Conservation (phyloP, 23 red algal species). For the Gracilaria vermiculophylla region DNA sequence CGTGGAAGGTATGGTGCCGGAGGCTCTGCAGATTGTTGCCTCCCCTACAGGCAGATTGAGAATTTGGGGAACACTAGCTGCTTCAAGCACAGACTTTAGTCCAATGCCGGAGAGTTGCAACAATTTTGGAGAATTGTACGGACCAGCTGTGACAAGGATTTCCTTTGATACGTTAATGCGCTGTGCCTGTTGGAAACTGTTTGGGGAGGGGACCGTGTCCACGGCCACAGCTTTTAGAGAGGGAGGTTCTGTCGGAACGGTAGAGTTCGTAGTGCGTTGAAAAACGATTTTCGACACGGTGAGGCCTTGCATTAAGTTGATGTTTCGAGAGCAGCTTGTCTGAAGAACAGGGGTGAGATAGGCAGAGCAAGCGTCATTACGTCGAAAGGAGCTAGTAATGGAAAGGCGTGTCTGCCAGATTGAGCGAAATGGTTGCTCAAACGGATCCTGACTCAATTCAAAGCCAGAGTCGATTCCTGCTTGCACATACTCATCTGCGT, state of each 20-base stretch:
- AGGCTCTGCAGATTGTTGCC: constrained; percentile 10
- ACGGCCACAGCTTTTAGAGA: constrained; percentile 9
- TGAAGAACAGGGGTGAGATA: constrained; percentile 22
- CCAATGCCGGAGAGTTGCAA: constrained; percentile 84
- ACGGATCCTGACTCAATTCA: neutral
- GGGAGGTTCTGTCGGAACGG: neutral
- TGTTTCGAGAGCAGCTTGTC: neutral
- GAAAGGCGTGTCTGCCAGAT: constrained; percentile 10
- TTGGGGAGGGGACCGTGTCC: neutral
- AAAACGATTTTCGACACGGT: constrained; percentile 24
- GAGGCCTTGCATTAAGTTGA: constrained; percentile 36
- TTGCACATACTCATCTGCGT: constrained; percentile 41
- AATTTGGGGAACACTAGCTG: constrained; percentile 23
- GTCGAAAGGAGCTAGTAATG: neutral
- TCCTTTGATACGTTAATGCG: neutral
- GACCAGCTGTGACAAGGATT: constrained; percentile 72
- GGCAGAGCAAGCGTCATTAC: constrained; percentile 49
- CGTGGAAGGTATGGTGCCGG: neutral
- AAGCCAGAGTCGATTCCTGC: constrained; percentile 41
- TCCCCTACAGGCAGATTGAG: constrained; percentile 57
- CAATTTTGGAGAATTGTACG: constrained; percentile 72
- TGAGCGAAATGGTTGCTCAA: neutral
- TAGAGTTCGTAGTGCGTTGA: neutral
- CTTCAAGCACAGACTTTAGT: constrained; percentile 14
- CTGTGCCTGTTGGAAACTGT: neutral